These are phyloP conservation scores for Linaria vulgaris DNA, from an alignment of 257 asterid species.

Conservation along the genomic window DNA sequence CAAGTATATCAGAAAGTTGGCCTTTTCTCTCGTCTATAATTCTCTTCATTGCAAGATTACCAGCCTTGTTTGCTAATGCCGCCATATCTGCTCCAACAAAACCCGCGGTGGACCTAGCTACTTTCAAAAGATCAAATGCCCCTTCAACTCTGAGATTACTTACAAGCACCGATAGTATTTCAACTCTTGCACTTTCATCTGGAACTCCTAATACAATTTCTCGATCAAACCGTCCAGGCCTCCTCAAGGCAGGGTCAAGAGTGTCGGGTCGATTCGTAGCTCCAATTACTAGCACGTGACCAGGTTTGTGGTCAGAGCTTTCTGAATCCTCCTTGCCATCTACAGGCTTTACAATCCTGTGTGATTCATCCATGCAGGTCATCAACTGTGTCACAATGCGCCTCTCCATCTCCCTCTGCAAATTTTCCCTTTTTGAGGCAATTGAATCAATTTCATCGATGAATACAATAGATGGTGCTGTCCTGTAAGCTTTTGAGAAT, in stretches of 20 bases:
- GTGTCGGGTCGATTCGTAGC: conserved; percentile 91
- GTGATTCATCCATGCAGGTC: conserved; percentile 86
- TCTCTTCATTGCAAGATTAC: conserved; percentile 84
- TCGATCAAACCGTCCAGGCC: conserved; percentile 93
- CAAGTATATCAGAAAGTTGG: conserved; percentile 33
- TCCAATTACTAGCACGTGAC: conserved; percentile 82
- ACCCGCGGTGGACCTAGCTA: conserved; percentile 84
- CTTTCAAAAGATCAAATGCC: conserved; percentile 63
- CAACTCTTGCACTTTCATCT: conserved; percentile 69
- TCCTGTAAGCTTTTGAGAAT: conserved; percentile 73
- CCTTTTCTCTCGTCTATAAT: conserved; percentile 48
- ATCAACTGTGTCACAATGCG: conserved; percentile 86
- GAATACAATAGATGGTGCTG: conserved; percentile 92
- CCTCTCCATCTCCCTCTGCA: conserved; percentile 80
- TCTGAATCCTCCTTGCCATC: conserved; percentile 34
- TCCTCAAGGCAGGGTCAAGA: conserved; percentile 83
- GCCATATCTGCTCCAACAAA: conserved; percentile 94
- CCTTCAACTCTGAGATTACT: conserved; percentile 75
- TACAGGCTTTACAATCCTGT: conserved; percentile 40
- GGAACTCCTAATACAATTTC: conserved; percentile 78
- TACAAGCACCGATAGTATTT: conserved; percentile 65
- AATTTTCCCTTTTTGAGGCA: conserved; percentile 83
- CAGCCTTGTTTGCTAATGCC: conserved; percentile 73
- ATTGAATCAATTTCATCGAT: conserved; percentile 94
- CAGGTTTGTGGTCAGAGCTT: conserved; percentile 37